A percentile compares a stretch with the other conserved stretches of the same genome.
These are phyloP conservation scores for Tuber magnatum DNA, from an alignment of 495 filamentous ascomycete genomes.

Conservation along the genomic window DNA sequence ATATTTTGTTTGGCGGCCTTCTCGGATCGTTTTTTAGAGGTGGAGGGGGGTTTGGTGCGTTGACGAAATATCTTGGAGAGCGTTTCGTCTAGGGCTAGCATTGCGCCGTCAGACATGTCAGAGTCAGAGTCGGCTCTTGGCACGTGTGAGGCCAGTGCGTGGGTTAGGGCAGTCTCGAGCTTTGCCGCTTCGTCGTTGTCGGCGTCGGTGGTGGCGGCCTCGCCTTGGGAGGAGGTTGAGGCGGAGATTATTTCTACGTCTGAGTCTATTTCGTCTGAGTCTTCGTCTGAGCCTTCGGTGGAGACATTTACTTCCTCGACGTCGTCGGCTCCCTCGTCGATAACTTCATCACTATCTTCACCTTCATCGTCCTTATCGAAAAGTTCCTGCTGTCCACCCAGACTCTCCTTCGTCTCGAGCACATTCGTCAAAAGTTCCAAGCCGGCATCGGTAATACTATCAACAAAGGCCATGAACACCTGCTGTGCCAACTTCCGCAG, in stretches of 20 bases:
- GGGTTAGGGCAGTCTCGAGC: slow-evolving; percentile 71
- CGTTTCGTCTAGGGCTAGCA: slow-evolving; percentile 79
- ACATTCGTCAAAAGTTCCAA: slow-evolving; percentile 68
- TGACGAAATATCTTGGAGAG: slow-evolving; percentile 78
- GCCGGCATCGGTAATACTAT: slow-evolving; percentile 60
- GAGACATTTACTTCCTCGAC: slow-evolving; percentile 33
- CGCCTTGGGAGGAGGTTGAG: slow-evolving; percentile 8
- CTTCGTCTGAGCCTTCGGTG: slow-evolving; percentile 35
- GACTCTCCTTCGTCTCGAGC: slow-evolving; percentile 68
- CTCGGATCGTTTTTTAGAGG: slow-evolving; percentile 63
- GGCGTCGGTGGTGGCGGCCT: slow-evolving; percentile 18
- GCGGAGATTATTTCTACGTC: slow-evolving; percentile 43
- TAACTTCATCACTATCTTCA: slow-evolving; percentile 46
- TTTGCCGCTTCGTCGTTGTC: slow-evolving; percentile 32
- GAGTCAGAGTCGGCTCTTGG: slow-evolving; percentile 52
- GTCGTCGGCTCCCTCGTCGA: slow-evolving; percentile 45
- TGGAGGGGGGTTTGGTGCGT: slow-evolving; percentile 47
- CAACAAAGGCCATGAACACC: slow-evolving; percentile 73
- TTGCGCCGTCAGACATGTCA: slow-evolving; percentile 91
- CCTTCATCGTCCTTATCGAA: slow-evolving; percentile 72
- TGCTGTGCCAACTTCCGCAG: slow-evolving; percentile 79
- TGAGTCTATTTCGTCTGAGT: slow-evolving; percentile 41
- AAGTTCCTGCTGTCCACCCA: slow-evolving; percentile 73
- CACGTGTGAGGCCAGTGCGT: slow-evolving; percentile 58
- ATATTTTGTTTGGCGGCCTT: slow-evolving; percentile 80